Evolutionary conservation across 345 rosid species (phyloP).

Genomic region (Pugionium cornutum): DNA sequence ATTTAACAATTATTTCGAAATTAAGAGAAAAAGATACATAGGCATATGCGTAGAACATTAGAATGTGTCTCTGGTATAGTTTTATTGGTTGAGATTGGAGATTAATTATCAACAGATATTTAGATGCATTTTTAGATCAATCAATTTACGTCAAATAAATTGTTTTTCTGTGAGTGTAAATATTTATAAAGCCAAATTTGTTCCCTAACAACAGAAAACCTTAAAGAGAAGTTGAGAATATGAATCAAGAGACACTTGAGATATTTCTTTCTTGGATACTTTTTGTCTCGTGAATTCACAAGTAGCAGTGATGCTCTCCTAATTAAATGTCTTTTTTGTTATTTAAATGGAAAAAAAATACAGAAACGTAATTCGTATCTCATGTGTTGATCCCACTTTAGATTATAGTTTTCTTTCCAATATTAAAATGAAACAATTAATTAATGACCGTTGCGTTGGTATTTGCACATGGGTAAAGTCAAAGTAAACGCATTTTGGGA

Average conservation of each 20-base stretch:
- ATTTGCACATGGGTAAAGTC: constrained; percentile 43
- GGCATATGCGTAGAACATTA: background rate
- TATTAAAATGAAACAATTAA: constrained; percentile 23
- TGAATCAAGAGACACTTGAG: constrained; percentile 32
- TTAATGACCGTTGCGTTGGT: constrained; percentile 35
- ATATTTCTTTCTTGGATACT: constrained; percentile 35
- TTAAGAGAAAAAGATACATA: background rate
- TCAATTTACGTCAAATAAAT: background rate
- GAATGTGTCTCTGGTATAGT: background rate
- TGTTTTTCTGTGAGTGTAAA: background rate
- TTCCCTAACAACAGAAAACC: constrained; percentile 23
- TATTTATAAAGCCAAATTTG: constrained; percentile 10
- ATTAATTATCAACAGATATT: background rate
- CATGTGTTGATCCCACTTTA: constrained; percentile 38
- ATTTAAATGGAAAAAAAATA: background rate
- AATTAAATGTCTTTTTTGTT: constrained; percentile 21
- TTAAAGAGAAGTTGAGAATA: constrained; percentile 30
- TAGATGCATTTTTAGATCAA: constrained; percentile 1
- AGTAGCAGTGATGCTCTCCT: constrained; percentile 35
- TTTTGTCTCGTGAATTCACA: constrained; percentile 32
- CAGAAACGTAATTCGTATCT: constrained; percentile 29
- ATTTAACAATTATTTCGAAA: background rate
- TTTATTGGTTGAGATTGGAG: background rate
- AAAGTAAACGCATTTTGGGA: constrained; percentile 41
- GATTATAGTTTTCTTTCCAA: constrained; percentile 10